phyloP scores from a whole-genome alignment of 495 filamentous ascomycete species.

The Cenococcum geophilum region DNA sequence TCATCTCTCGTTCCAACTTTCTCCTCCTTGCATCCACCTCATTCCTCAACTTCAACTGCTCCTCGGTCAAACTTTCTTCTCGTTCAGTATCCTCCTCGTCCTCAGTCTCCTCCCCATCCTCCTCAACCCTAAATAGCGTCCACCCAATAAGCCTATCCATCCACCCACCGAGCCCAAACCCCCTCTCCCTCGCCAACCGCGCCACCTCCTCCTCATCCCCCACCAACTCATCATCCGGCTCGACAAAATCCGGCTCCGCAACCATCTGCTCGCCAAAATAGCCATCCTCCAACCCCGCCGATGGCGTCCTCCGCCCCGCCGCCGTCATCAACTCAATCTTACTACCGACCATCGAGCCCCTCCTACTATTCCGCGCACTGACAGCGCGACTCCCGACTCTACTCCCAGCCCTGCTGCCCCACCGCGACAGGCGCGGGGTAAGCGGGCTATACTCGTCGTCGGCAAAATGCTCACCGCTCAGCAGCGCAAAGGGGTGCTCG shows the following conservation, averaged over 20 bases:
- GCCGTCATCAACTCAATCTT: conserved; percentile 28
- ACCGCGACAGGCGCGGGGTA: conserved; percentile 25
- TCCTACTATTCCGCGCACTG: conserved; percentile 31
- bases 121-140: conserved; percentile 69
- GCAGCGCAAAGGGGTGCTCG: conserved; percentile 17
- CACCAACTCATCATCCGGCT: conserved; percentile 29
- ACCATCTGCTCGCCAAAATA: conserved; percentile 31
- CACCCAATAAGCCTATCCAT: conserved; percentile 69
- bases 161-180: conserved; percentile 66
- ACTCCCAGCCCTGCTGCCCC: conserved; percentile 19
- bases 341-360: conserved; percentile 32
- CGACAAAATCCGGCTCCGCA: conserved; percentile 56
- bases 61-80: conserved; percentile 41
- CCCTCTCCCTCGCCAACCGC: conserved; percentile 51
- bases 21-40: conserved; percentile 42
- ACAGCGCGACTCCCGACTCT: conserved; percentile 28
- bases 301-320: conserved; percentile 10
- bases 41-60: conserved; percentile 29
- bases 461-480: conserved; percentile 27
- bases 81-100: conserved; percentile 48
- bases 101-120: conserved; percentile 53
- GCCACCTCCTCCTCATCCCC: conserved; percentile 51
- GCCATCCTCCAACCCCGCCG: conserved; percentile 6
- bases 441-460: conserved; percentile 23
- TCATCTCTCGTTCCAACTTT: conserved; percentile 35